Evolutionary conservation across 768 basidiomycete genomes (phyloP), one percentile per base, ranked within the genome.

Genomic region (Auricularia sp.): DNA sequence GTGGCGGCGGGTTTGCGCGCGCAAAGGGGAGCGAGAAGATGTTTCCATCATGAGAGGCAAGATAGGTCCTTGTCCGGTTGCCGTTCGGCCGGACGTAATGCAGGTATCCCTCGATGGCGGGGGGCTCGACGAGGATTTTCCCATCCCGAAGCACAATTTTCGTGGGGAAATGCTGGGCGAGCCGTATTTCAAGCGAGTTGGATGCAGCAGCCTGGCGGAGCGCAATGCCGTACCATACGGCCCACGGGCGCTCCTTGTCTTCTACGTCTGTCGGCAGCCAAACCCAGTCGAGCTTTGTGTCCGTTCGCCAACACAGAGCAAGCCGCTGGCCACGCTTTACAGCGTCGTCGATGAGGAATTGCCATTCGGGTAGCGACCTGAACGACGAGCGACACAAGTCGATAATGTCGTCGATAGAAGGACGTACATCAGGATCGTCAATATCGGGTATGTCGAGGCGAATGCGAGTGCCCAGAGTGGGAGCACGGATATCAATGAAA

Each of bases 61-160:
- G 78, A 74, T 94, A 95, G 14, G 88, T 70, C 3, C 80, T 84
- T 35, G 73, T 72, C 66, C 85, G 83, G 21, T 82, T 78, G 16
- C 47, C 47, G 68, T 83, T 85, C 2, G 84, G 80, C 67, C 79
- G 81, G 69, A 91, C 80, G 59, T 87, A 86, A 66, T 90, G 83
- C 54, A 95, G 77, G 75, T 90, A 97, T 2, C 95, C 95, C 75
- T 98, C 95, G 59, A 96, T 78, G 0, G 85, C 82, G 0, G 87
- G 85, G 1, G 95, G 95, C 69, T 95, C 92, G 39, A 82, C 75
- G 18, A 94, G 71, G 44, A 73, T 76, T 16, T 74, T 79, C 10
- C 80, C 81, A 62, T 83, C 78, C 59, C 77, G 76, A 70, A 75
- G 73, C 8, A 62, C 62, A 24, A 78, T 74, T 24, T 18, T 70